A percentile compares a stretch with the other conserved stretches of the same genome.
phyloP scores from a whole-genome alignment of 2,329 filamentous ascomycete genomes.

The Cladobotryum mycophilum region DNA sequence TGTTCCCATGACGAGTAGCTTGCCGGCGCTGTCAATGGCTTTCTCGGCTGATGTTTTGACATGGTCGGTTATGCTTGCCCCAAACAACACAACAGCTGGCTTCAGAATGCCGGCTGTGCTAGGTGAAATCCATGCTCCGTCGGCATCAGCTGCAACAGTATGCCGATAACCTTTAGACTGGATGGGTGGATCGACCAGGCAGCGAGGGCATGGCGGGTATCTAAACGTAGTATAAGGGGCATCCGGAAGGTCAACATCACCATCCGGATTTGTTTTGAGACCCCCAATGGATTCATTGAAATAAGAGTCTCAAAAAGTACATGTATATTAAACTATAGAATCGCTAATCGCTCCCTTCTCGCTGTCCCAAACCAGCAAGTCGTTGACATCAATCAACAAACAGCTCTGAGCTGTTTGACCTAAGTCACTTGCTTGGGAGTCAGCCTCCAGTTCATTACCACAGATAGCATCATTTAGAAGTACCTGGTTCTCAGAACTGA shows the following conservation, averaged over 20 bases:
- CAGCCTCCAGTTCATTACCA: too few relatives aligned
- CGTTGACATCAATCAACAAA: too few relatives aligned
- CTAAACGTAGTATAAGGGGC: slow-evolving; percentile 85
- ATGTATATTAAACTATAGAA: too few relatives aligned
- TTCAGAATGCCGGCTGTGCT: slow-evolving; percentile 78
- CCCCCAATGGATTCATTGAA: too few relatives aligned
- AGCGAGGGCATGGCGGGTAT: slow-evolving; percentile 83
- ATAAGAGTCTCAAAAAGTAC: too few relatives aligned
- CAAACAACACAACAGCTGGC: slow-evolving; percentile 93
- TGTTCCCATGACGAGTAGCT: slow-evolving; percentile 75
- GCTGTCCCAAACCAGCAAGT: too few relatives aligned
- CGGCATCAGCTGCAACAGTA: slow-evolving; percentile 63
- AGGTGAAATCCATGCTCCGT: slow-evolving; percentile 68
- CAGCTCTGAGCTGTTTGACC: too few relatives aligned
- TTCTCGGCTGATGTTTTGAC: slow-evolving; percentile 74
- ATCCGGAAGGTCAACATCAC: slow-evolving; percentile 83
- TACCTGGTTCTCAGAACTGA: too few relatives aligned
- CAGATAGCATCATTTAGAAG: too few relatives aligned
- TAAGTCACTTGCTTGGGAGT: too few relatives aligned
- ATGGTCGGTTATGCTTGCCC: slow-evolving; percentile 67
- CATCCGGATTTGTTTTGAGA: slow-evolving; percentile 84
- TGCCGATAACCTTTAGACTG: slow-evolving; percentile 48
- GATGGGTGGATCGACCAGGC: slow-evolving; percentile 57
- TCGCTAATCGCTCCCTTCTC: too few relatives aligned
- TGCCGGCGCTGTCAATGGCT: slow-evolving; percentile 69